Evolutionary conservation across 2,329 filamentous ascomycete genomes (phyloP).

Genomic region (Sporothrix euskadiensis): DNA sequence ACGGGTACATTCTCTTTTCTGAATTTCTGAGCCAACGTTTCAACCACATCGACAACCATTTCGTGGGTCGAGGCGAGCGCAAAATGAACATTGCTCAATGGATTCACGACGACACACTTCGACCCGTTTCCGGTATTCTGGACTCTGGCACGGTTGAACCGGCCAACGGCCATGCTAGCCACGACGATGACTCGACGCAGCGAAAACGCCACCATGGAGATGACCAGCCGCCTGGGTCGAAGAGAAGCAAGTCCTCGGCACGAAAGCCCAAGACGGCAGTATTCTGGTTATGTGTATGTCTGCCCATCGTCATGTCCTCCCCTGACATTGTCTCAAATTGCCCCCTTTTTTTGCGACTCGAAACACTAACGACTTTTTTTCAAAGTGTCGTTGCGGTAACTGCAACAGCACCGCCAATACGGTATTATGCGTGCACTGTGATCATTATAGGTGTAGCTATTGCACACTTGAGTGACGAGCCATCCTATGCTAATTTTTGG

Average conservation of each 20-base stretch:
- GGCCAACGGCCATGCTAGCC: too few species aligned
- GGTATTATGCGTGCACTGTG: too few species aligned
- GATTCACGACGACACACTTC: background rate
- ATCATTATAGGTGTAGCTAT: too few species aligned
- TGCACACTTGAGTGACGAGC: too few species aligned
- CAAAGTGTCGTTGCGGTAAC: too few species aligned
- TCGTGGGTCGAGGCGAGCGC: conserved; percentile 51
- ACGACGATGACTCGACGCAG: background rate
- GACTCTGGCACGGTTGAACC: too few species aligned
- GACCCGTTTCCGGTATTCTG: conserved; percentile 22
- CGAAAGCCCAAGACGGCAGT: background rate
- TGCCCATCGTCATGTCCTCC: background rate
- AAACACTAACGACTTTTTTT: too few species aligned
- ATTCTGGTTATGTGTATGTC: background rate
- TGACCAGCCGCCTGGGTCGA: background rate
- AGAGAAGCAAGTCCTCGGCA: background rate
- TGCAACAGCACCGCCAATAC: too few species aligned
- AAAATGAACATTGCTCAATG: conserved; percentile 8
- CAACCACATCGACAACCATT: conserved; percentile 66
- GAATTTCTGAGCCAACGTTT: conserved; percentile 47
- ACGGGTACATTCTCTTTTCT: conserved; percentile 34
- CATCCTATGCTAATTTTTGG: too few species aligned
- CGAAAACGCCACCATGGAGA: conserved; percentile 7
- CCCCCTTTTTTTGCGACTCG: background rate
- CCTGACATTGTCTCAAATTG: background rate